Evolutionary conservation across 345 rosid species (phyloP).

Genomic region (Populus ilicifolia): DNA sequence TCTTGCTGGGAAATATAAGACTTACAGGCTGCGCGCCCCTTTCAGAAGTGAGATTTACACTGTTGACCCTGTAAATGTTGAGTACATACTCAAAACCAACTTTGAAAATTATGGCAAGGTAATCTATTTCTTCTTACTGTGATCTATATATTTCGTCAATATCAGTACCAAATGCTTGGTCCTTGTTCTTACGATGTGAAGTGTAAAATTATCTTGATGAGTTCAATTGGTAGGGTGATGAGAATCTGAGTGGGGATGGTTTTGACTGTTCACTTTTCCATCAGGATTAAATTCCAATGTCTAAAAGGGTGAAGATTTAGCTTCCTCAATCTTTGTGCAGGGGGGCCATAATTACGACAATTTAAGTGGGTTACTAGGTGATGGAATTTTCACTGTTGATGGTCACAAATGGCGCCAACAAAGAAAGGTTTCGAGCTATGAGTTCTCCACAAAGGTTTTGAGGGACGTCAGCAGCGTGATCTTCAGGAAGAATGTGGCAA

Average conservation of each 20-base stretch:
- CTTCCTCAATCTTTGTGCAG: slow-evolving; percentile 7
- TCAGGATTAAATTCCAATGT: neutral
- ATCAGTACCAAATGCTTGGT: no score
- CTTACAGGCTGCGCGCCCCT: slow-evolving; percentile 27
- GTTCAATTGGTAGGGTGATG: slow-evolving; percentile 12
- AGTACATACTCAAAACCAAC: slow-evolving; percentile 43
- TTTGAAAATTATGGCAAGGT: slow-evolving; percentile 44
- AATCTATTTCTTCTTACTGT: neutral
- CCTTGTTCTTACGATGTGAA: no score
- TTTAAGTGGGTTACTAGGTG: slow-evolving; percentile 30
- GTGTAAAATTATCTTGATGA: no score
- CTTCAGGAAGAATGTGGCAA: slow-evolving; percentile 31
- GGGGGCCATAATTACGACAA: slow-evolving; percentile 14
- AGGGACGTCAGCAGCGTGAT: slow-evolving; percentile 35
- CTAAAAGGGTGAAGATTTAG: neutral
- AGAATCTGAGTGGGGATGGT: neutral
- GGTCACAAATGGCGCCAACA: slow-evolving; percentile 44
- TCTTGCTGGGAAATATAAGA: slow-evolving; percentile 23
- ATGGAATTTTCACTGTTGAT: slow-evolving; percentile 42
- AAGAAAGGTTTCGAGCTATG: slow-evolving; percentile 41
- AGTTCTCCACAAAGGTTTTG: slow-evolving; percentile 39
- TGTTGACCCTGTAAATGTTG: slow-evolving; percentile 35
- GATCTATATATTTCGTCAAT: slow-evolving; percentile 40
- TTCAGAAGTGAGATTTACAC: slow-evolving; percentile 36
- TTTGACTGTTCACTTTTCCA: neutral